Conservation (phyloP, 495 filamentous ascomycete species). For the Penicillium robsamsonii region DNA sequence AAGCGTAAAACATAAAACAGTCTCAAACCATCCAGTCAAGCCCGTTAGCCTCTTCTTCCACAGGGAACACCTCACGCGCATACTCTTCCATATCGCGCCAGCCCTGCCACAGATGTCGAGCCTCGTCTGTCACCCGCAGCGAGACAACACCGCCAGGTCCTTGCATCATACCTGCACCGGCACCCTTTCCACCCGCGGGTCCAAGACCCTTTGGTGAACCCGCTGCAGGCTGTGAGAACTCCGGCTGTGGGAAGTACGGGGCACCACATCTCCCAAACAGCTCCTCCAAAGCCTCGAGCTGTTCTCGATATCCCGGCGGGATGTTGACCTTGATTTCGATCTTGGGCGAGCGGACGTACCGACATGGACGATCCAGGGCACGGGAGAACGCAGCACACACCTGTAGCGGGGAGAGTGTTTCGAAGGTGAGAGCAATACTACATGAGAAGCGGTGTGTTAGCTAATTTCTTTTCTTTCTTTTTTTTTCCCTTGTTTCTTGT, state of each 20-base stretch:
- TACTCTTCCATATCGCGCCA: conserved; percentile 92
- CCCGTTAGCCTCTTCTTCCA: conserved; percentile 92
- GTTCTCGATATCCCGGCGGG: conserved; percentile 84
- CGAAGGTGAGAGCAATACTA: conserved; percentile 90
- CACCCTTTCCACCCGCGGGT: conserved; percentile 62
- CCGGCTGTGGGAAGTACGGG: conserved; percentile 61
- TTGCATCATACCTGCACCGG: conserved; percentile 56
- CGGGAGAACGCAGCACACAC: conserved; percentile 75
- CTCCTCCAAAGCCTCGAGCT: conserved; percentile 68
- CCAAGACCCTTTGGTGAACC: conserved; percentile 52
- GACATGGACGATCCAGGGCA: conserved; percentile 73
- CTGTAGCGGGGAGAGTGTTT: conserved; percentile 79
- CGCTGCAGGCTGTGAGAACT: conserved; percentile 46
- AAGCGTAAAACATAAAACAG: neutral
- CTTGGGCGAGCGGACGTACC: conserved; percentile 66
- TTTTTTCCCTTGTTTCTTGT: conserved; percentile 2
- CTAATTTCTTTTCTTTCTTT: neutral
- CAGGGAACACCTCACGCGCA: conserved; percentile 87
- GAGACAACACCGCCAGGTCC: conserved; percentile 52
- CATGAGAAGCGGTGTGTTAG: neutral
- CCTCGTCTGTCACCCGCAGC: conserved; percentile 63
- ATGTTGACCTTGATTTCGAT: conserved; percentile 85
- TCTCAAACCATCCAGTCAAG: conserved; percentile 79
- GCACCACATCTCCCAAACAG: conserved; percentile 61
- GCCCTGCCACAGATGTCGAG: conserved; percentile 84